Conservation (phyloP, 345 rosid species). For the Balakata baccata region DNA sequence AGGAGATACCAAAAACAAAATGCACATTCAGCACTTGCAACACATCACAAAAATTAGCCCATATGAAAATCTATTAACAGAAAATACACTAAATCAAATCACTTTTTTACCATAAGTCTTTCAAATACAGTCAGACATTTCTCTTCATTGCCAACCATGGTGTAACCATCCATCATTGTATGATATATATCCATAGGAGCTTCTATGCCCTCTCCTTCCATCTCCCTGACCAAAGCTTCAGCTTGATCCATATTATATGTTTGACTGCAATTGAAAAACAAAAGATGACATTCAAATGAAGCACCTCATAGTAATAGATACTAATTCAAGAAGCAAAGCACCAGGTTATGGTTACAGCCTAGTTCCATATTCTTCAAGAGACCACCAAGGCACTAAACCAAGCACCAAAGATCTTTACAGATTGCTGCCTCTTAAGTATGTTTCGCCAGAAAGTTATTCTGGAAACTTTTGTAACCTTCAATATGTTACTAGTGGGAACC, state of each 20-base stretch:
- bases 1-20: not conserved
- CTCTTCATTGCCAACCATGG: conserved; percentile 71
- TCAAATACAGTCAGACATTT: conserved; percentile 82
- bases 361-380: conserved; percentile 3
- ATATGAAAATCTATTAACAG: not conserved
- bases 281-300: conserved; percentile 13
- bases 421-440: not conserved
- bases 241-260: conserved; percentile 71
- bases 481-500: not conserved
- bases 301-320: not conserved
- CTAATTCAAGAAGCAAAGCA: not conserved
- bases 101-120: conserved; percentile 68
- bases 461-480: not conserved
- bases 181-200: conserved; percentile 90
- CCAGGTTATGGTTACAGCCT: not conserved
- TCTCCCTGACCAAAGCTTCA: conserved; percentile 82
- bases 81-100: not conserved
- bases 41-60: not conserved
- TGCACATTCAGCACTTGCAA: not conserved
- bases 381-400: not conserved
- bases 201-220: conserved; percentile 97
- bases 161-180: conserved; percentile 98
- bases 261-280: conserved; percentile 50
- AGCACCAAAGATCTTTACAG: not conserved
- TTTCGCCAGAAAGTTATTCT: not conserved